phyloP scores from a whole-genome alignment of 192 early-diverging fungal species.

The Endogone sp. region DNA sequence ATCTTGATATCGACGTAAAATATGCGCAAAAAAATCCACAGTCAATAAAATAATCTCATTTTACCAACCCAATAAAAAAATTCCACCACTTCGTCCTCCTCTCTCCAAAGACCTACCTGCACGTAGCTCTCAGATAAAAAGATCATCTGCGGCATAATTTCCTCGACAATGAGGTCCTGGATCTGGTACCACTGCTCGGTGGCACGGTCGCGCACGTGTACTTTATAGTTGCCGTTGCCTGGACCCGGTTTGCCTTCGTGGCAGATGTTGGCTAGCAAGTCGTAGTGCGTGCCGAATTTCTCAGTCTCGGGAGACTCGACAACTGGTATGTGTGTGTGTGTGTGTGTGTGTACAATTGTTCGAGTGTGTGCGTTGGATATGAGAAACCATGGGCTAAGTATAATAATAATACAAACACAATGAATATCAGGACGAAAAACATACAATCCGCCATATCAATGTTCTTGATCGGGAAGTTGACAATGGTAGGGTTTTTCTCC shows the following conservation, averaged over 20 bases:
- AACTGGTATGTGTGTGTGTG: conserved; percentile 28
- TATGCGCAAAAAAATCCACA: not conserved
- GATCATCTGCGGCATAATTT: conserved; percentile 92
- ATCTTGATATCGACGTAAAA: not conserved
- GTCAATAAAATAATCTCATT: not conserved
- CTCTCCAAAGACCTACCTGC: conserved; percentile 58
- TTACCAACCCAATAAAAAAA: not conserved
- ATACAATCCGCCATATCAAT: conserved; percentile 81
- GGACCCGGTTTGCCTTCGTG: conserved; percentile 77
- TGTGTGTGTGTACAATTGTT: too few relatives aligned
- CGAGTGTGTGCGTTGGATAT: too few relatives aligned
- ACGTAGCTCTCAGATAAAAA: conserved; percentile 90
- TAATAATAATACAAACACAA: too few relatives aligned
- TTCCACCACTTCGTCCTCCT: not conserved
- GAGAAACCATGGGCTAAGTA: too few relatives aligned
- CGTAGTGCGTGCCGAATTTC: conserved; percentile 55
- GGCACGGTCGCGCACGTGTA: conserved; percentile 71
- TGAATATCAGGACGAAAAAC: conserved; percentile 16
- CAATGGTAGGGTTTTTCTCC: conserved; percentile 97
- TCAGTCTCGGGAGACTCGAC: conserved; percentile 46
- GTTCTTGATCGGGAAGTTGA: conserved; percentile 89
- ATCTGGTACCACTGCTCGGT: conserved; percentile 93
- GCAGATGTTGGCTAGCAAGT: conserved; percentile 88
- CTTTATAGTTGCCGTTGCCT: conserved; percentile 73
- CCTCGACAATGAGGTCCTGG: conserved; percentile 91